Percentiles rank a stretch among this genome's conserved stretches.
These are phyloP conservation scores for Metarhizium anisopliae DNA, from an alignment of 2,329 filamentous ascomycete species.

Conservation along the genomic window DNA sequence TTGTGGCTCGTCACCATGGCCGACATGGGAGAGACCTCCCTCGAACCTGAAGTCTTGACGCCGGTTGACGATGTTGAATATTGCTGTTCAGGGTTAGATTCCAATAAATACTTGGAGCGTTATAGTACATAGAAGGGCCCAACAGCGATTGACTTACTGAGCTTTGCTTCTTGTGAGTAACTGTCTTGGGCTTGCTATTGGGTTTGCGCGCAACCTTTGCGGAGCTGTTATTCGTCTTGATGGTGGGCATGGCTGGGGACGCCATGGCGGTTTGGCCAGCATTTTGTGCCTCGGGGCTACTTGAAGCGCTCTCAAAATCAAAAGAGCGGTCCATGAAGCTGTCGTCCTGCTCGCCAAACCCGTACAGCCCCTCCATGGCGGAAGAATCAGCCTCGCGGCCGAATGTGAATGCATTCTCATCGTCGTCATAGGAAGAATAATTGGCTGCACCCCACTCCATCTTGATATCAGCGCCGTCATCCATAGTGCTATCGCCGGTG, in stretches of 20 bases:
- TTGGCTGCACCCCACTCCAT: slow-evolving; percentile 33
- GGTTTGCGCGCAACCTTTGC: slow-evolving; percentile 14
- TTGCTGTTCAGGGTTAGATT: slow-evolving; percentile 32
- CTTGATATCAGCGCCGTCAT: slow-evolving; percentile 29
- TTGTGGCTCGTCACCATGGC: slow-evolving; percentile 42
- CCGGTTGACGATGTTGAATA: slow-evolving; percentile 41
- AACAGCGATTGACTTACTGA: slow-evolving; percentile 27
- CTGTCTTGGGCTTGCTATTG: slow-evolving; percentile 14
- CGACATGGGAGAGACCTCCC: slow-evolving; percentile 47
- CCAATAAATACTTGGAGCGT: background rate
- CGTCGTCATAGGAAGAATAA: slow-evolving; percentile 26
- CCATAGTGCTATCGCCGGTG: slow-evolving; percentile 34
- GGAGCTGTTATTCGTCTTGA: slow-evolving; percentile 24
- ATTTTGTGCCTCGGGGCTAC: slow-evolving; percentile 38
- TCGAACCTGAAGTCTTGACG: slow-evolving; percentile 35
- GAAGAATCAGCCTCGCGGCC: slow-evolving; percentile 18
- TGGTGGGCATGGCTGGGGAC: slow-evolving; percentile 33
- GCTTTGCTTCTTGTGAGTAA: slow-evolving; percentile 26
- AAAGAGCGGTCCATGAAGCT: slow-evolving; percentile 41
- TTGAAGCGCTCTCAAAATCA: slow-evolving; percentile 50
- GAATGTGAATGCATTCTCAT: slow-evolving; percentile 28
- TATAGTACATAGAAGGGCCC: slow-evolving; percentile 8
- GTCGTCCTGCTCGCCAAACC: slow-evolving; percentile 26
- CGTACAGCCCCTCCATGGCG: slow-evolving; percentile 20
- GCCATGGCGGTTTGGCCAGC: slow-evolving; percentile 24